phyloP scores from a whole-genome alignment of 2,329 filamentous ascomycete species.

The Paramyrothecium sp. region DNA sequence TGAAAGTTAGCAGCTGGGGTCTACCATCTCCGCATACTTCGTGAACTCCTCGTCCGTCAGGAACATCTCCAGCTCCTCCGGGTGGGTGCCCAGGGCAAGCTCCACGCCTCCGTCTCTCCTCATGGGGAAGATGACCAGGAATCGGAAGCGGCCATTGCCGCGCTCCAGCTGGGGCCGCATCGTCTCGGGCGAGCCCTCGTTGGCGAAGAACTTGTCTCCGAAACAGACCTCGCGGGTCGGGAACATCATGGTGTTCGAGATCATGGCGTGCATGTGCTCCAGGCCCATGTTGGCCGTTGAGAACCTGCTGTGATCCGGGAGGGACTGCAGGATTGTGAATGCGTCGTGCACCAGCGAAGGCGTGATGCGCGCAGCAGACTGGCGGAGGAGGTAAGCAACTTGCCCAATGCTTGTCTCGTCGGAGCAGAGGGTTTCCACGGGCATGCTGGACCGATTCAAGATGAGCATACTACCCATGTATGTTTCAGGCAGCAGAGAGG shows the following conservation, averaged over 20 bases:
- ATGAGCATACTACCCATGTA: slow-evolving; percentile 27
- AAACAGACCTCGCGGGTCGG: slow-evolving; percentile 23
- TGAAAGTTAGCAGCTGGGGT: slow-evolving; percentile 2
- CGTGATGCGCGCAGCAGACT: slow-evolving; percentile 20
- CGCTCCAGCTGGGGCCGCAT: slow-evolving; percentile 25
- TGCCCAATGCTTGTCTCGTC: slow-evolving; percentile 19
- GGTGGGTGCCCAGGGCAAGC: slow-evolving; percentile 22
- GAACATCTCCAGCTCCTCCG: slow-evolving; percentile 25
- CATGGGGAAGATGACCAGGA: slow-evolving; percentile 25
- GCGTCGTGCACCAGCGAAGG: slow-evolving; percentile 24
- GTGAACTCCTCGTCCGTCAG: slow-evolving; percentile 22
- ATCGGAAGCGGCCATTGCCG: slow-evolving; percentile 18
- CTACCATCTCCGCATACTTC: slow-evolving; percentile 17
- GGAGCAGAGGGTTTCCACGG: slow-evolving; percentile 22
- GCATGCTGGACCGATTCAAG: slow-evolving; percentile 23
- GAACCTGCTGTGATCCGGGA: slow-evolving; percentile 21
- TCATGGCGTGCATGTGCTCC: slow-evolving; percentile 23
- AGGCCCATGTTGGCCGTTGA: slow-evolving; percentile 22
- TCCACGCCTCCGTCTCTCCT: slow-evolving; percentile 24
- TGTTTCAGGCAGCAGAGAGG: slow-evolving; percentile 20
- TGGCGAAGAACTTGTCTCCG: slow-evolving; percentile 14
- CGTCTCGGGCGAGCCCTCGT: slow-evolving; percentile 20
- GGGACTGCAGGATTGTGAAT: slow-evolving; percentile 21
- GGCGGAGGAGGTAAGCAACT: slow-evolving; percentile 20
- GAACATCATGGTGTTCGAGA: slow-evolving; percentile 28